Percentiles rank a stretch among this genome's conserved stretches.
Evolutionary conservation across 257 asterid species (phyloP).

Genomic region (Forsythia viridissima): DNA sequence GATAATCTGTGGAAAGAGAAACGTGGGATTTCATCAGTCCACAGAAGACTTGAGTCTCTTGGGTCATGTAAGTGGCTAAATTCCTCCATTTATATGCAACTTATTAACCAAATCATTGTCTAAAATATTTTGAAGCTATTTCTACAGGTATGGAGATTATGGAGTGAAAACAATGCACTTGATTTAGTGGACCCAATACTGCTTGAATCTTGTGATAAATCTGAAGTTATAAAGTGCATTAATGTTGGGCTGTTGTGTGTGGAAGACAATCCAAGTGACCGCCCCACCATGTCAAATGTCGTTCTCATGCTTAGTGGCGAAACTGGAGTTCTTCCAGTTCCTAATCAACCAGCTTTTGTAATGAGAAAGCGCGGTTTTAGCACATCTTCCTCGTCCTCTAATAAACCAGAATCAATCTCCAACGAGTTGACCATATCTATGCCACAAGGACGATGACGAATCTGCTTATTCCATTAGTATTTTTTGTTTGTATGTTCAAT

Average conservation of each 20-base stretch:
- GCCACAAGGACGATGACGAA: not conserved
- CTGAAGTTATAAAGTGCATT: not conserved
- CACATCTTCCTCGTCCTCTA: not conserved
- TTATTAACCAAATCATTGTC: not conserved
- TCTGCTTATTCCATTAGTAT: not conserved
- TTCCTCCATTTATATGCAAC: not conserved
- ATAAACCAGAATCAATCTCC: not conserved
- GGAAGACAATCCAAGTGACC: not conserved
- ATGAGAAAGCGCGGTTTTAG: not conserved
- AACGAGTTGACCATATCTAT: not conserved
- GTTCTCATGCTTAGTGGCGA: not conserved
- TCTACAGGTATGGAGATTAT: not conserved
- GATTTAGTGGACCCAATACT: not conserved
- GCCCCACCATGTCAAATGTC: not conserved
- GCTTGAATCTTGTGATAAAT: not conserved
- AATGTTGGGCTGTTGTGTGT: not conserved
- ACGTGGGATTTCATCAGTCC: not conserved
- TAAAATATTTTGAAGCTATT: too few relatives aligned
- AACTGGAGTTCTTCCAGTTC: not conserved
- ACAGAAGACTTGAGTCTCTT: not conserved
- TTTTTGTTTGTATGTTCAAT: too few relatives aligned
- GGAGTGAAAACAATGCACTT: not conserved
- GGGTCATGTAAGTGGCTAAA: not conserved
- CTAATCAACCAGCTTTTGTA: not conserved
- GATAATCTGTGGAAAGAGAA: not conserved